A percentile compares a stretch with the other conserved stretches of the same genome.
Conservation (phyloP, 225 moss, liverwort and hornwort genomes). For the Pleurozium schreberi region DNA sequence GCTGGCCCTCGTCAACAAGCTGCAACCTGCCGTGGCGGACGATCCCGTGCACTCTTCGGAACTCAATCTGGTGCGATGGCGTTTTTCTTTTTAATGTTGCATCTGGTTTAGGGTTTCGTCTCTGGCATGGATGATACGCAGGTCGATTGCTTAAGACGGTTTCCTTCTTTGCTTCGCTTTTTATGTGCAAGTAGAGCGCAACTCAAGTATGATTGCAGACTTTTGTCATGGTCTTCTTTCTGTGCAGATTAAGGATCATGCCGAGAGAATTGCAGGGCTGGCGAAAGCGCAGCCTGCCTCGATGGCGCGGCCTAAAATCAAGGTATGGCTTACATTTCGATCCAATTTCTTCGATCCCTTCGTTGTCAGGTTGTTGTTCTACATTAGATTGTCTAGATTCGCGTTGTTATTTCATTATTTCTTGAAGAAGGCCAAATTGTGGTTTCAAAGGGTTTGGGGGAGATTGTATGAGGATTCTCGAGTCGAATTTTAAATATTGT, state of each 20-base stretch:
- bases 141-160: neutral
- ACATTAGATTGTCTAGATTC: neutral
- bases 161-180: neutral
- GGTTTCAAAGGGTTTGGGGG: neutral
- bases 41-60: constrained; percentile 13
- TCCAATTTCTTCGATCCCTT: neutral
- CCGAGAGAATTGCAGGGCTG: constrained; percentile 29
- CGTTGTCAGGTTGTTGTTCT: neutral
- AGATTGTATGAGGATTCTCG: neutral
- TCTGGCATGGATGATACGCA: neutral
- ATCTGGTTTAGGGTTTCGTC: neutral
- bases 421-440: neutral
- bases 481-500: neutral
- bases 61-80: constrained; percentile 15
- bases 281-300: constrained; percentile 19
- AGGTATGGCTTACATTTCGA: constrained; percentile 2
- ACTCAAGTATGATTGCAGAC: neutral
- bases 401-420: neutral
- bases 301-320: constrained; percentile 34
- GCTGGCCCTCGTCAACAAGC: constrained; percentile 22
- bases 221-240: neutral
- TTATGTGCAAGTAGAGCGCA: neutral
- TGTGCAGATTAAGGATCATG: constrained; percentile 36
- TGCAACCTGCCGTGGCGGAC: neutral
- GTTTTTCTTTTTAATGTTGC: neutral